Conservation (phyloP, 2,329 filamentous ascomycete genomes). For the Exophiala viscosa region DNA sequence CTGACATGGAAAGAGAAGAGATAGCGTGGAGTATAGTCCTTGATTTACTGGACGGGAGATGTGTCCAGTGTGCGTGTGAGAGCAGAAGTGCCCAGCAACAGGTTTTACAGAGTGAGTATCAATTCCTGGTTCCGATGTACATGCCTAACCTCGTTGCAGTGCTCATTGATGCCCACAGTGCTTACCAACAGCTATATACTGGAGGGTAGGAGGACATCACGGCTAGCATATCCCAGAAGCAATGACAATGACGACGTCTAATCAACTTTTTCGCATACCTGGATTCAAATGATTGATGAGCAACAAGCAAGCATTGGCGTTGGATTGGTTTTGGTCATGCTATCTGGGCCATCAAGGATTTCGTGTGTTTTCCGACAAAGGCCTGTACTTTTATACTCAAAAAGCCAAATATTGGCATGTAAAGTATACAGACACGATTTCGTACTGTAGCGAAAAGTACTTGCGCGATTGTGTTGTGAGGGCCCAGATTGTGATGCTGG, state of each 20-base stretch:
- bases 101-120: constrained; percentile 49
- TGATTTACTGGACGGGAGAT: constrained; percentile 59
- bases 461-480: not conserved
- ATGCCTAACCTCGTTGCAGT: constrained; percentile 29
- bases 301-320: constrained; percentile 17
- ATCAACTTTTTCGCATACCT: constrained; percentile 12
- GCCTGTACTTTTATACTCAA: constrained; percentile 5
- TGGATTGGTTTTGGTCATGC: constrained; percentile 5
- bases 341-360: not conserved
- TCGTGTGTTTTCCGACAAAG: constrained; percentile 1
- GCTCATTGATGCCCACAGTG: constrained; percentile 41
- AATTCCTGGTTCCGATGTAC: not conserved
- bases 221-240: constrained; percentile 5
- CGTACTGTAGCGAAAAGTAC: not conserved
- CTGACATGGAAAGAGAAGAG: constrained; percentile 89
- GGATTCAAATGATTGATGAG: constrained; percentile 9
- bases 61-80: constrained; percentile 61
- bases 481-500: not conserved
- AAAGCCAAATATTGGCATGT: constrained; percentile 7
- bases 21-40: constrained; percentile 77
- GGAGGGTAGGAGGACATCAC: constrained; percentile 5
- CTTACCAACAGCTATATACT: constrained; percentile 31
- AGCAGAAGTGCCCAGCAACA: constrained; percentile 52
- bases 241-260: constrained; percentile 4
- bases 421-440: not conserved